Evolutionary conservation across 2,329 filamentous ascomycete species (phyloP).

Genomic region (Furcasterigmium sp.): DNA sequence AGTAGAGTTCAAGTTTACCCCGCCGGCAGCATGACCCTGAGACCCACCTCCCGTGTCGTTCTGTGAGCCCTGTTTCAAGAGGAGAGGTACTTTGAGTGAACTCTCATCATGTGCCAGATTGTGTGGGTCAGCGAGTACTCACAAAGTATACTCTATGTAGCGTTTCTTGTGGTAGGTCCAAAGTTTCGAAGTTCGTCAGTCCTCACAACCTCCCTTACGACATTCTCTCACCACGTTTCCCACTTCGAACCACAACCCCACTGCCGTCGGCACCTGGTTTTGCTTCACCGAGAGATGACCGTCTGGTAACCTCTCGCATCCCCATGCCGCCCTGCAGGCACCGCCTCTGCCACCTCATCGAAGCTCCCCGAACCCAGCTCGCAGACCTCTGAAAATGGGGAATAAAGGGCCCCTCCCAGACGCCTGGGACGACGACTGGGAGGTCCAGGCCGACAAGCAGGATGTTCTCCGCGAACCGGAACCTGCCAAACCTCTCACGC

Average conservation of each 20-base stretch:
- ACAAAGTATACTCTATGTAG: too few relatives aligned
- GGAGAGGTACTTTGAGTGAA: too few relatives aligned
- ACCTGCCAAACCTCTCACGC: conserved; percentile 48
- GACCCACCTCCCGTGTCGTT: too few relatives aligned
- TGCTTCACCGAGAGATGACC: neutral
- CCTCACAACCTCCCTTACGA: too few relatives aligned
- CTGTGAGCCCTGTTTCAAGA: too few relatives aligned
- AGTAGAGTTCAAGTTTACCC: too few relatives aligned
- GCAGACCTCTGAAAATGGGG: conserved; percentile 31
- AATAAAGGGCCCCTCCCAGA: conserved; percentile 54
- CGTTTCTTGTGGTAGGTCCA: too few relatives aligned
- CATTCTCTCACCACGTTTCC: neutral
- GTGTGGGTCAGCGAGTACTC: too few relatives aligned
- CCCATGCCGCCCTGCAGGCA: neutral
- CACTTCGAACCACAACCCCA: neutral
- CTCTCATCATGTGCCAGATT: too few relatives aligned
- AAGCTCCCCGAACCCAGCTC: conserved; percentile 22
- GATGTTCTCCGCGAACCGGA: conserved; percentile 28
- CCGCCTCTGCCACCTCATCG: neutral
- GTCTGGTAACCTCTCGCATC: neutral
- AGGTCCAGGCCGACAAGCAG: conserved; percentile 62
- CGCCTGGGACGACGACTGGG: conserved; percentile 94
- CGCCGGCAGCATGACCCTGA: too few relatives aligned
- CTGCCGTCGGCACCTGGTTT: neutral
- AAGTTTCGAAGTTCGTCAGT: too few relatives aligned